Evolutionary conservation across 768 basidiomycete species (phyloP).

Genomic region (Lactarius sp.): DNA sequence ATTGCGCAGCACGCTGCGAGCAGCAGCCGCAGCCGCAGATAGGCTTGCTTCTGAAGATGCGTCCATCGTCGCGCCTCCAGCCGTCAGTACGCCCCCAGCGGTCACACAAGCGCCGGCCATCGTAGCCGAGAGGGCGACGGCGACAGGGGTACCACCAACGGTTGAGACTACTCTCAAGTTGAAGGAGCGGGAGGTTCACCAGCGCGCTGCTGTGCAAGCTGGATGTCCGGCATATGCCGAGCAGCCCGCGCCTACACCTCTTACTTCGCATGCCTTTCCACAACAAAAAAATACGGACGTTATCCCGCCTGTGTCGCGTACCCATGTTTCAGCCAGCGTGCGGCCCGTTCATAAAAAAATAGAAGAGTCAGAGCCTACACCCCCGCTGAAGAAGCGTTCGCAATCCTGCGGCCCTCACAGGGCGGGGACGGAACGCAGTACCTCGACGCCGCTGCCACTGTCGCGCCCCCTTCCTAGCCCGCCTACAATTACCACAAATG

Average conservation of each 20-base stretch:
- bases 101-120: not conserved
- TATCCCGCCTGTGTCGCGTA: not conserved
- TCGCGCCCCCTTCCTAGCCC: slow-evolving; percentile 23
- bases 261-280: not conserved
- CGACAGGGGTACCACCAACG: not conserved
- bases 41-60: slow-evolving; percentile 12
- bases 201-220: not conserved
- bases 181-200: not conserved
- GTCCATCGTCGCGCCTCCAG: not conserved
- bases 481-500: slow-evolving; percentile 9
- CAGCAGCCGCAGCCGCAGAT: slow-evolving; percentile 12
- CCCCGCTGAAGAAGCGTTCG: not conserved
- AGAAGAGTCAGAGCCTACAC: not conserved
- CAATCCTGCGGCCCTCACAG: slow-evolving; percentile 4
- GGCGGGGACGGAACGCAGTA: slow-evolving; percentile 6
- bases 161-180: not conserved
- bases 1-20: slow-evolving; percentile 13
- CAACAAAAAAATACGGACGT: not conserved
- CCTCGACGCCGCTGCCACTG: slow-evolving; percentile 16
- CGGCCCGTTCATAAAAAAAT: not conserved
- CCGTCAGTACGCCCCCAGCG: not conserved
- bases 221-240: not conserved
- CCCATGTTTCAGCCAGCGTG: not conserved
- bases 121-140: not conserved
- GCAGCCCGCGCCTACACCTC: not conserved